Evolutionary conservation across 148 eudicot species (phyloP), one percentile per base, ranked within the genome.

Genomic region (Arbutus unedo): DNA sequence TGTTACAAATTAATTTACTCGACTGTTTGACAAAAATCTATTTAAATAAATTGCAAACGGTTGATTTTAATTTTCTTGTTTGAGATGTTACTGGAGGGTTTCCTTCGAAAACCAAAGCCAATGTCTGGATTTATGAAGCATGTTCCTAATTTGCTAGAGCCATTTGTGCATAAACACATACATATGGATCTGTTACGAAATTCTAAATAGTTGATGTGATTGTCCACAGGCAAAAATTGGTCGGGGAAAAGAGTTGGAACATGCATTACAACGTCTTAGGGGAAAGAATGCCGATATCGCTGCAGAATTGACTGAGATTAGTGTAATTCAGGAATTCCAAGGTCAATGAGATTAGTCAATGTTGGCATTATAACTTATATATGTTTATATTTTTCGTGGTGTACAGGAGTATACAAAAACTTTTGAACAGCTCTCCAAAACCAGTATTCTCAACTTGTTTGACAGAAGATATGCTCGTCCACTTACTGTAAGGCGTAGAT

Each of bases 281-380:
- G 87, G 97, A 67, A 45, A 76, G 45, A 83, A 83, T 51, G 79
- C 76, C 2, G 87, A 93, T 72, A 86, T 92, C 75, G 81, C 83
- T 74, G 45, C 70, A n/a, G 97, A 92, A 88, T 88, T 89, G 81
- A 83, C 90, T 60, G 92, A 88, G 76, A 93, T 93, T 77, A 88
- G 81, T 83, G 92, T 93, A 88, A 85, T 16, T 25, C 18, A 75
- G 38, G 44, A 41, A 66, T 71, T 19, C 41, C 2, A 50, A 15
- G 8, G 7, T 54, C 13, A 64, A 10, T n/a, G n/a, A 48, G 54
- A 51, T 23, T 3, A 41, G 44, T 7, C 38, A n/a, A 68, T 78
- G 18, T 21, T 55, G 13, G 31, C 7, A 21, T 21, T 73, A 31
- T 4, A 47, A 73, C 23, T 19, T 31, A 31, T 31, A 31, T 31